Conservation (phyloP, 495 filamentous ascomycete species). For the Aspergillus avenaceus region DNA sequence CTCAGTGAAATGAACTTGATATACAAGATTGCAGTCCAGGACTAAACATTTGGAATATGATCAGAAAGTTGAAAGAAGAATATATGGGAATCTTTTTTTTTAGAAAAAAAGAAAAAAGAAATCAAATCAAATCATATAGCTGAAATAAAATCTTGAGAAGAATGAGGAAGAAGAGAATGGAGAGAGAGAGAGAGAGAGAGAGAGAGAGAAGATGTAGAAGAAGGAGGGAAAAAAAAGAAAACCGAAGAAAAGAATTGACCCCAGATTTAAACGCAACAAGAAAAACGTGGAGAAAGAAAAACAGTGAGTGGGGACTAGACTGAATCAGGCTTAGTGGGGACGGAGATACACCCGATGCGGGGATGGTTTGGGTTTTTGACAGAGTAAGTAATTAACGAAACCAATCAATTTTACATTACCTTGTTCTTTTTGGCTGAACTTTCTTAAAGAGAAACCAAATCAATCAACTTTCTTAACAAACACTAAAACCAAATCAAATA, state of each 20-base stretch:
- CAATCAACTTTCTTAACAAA: too few relatives aligned
- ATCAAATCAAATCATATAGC: too few relatives aligned
- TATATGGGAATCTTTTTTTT: too few relatives aligned
- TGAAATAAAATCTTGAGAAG: too few relatives aligned
- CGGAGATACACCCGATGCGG: slow-evolving; percentile 16
- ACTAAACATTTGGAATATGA: too few relatives aligned
- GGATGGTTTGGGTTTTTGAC: slow-evolving; percentile 11
- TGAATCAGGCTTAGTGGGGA: neutral
- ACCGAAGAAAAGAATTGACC: slow-evolving; percentile 2
- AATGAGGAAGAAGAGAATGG: neutral
- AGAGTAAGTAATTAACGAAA: too few relatives aligned
- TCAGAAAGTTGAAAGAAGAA: too few relatives aligned
- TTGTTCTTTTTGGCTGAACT: too few relatives aligned
- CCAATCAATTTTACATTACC: too few relatives aligned
- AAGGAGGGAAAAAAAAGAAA: slow-evolving; percentile 8
- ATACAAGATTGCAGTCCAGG: too few relatives aligned
- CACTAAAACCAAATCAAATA: neutral
- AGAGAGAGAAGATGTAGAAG: neutral
- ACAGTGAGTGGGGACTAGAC: neutral
- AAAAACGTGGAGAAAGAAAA: slow-evolving; percentile 24
- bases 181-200: neutral
- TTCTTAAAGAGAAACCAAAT: too few relatives aligned
- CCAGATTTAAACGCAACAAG: slow-evolving; percentile 1
- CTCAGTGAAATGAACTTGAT: too few relatives aligned
- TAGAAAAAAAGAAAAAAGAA: slow-evolving; percentile 10